These are phyloP conservation scores for Lentinula detonsa DNA, from an alignment of 768 basidiomycete genomes.

Conservation along the genomic window DNA sequence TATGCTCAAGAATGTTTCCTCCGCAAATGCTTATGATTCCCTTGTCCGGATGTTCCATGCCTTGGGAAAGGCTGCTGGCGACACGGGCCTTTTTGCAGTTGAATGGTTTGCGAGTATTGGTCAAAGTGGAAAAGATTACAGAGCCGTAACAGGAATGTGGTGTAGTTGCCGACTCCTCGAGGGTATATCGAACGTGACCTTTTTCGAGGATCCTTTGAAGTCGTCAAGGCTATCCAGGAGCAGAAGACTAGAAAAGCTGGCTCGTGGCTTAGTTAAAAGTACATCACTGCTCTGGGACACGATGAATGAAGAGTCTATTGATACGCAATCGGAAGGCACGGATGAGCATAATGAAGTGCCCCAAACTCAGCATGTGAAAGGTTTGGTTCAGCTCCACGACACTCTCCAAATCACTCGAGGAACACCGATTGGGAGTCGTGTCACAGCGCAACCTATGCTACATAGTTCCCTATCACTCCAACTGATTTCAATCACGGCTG, in stretches of 20 bases:
- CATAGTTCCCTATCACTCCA: slow-evolving; percentile 70
- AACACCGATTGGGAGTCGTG: slow-evolving; percentile 18
- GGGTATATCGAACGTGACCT: slow-evolving; percentile 51
- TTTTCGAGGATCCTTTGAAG: slow-evolving; percentile 24
- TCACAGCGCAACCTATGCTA: slow-evolving; percentile 51
- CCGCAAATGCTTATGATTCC: slow-evolving; percentile 42
- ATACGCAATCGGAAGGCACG: background rate
- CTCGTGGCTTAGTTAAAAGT: slow-evolving; percentile 53
- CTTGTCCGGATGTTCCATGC: slow-evolving; percentile 69
- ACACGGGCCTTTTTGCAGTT: slow-evolving; percentile 66
- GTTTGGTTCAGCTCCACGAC: slow-evolving; percentile 57
- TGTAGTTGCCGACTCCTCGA: slow-evolving; percentile 72
- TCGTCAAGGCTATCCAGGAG: slow-evolving; percentile 24
- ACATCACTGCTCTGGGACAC: slow-evolving; percentile 72
- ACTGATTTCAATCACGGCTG: slow-evolving; percentile 62
- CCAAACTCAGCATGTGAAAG: slow-evolving; percentile 54
- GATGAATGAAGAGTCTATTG: slow-evolving; percentile 23
- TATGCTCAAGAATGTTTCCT: slow-evolving; percentile 48
- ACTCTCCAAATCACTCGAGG: slow-evolving; percentile 43
- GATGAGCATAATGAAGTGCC: slow-evolving; percentile 25
- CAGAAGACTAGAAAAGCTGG: slow-evolving; percentile 57
- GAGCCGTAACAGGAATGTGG: slow-evolving; percentile 75
- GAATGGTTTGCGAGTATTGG: slow-evolving; percentile 74
- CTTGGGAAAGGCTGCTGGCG: slow-evolving; percentile 64
- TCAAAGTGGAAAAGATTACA: slow-evolving; percentile 32